Evolutionary conservation across 2,329 filamentous ascomycete species (phyloP).

Genomic region (Aspergillus sp.): DNA sequence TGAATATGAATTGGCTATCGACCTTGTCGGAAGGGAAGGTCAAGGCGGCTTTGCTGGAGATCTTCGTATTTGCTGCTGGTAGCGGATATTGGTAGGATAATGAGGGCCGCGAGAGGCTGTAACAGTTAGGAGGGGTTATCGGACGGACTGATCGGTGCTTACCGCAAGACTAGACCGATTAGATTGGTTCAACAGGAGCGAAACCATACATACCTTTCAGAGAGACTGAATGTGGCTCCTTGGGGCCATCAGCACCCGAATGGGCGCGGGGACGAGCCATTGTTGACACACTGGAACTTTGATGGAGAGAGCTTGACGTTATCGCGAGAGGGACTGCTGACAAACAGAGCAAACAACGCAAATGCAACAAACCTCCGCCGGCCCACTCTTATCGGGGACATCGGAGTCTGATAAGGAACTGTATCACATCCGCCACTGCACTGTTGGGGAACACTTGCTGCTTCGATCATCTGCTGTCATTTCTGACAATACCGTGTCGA

Average conservation of each 20-base stretch:
- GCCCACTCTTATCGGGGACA: background rate
- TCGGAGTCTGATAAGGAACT: background rate
- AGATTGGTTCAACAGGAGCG: constrained; percentile 8
- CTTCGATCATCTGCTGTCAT: too few relatives aligned
- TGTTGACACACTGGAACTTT: background rate
- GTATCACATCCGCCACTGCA: background rate
- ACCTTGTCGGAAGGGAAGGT: constrained; percentile 62
- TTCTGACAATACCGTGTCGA: background rate
- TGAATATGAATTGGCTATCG: constrained; percentile 56
- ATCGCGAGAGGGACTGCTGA: constrained; percentile 3
- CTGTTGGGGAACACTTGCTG: too few relatives aligned
- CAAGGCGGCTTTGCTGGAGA: constrained; percentile 66
- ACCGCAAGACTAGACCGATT: constrained; percentile 41
- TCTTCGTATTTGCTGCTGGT: constrained; percentile 47
- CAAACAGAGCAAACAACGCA: constrained; percentile 27
- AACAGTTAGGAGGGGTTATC: constrained; percentile 15
- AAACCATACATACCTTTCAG: constrained; percentile 59
- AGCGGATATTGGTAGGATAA: constrained; percentile 47
- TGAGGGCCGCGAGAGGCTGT: constrained; percentile 72
- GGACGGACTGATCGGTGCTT: constrained; percentile 17
- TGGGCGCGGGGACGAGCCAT: constrained; percentile 47
- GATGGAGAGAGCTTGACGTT: constrained; percentile 2
- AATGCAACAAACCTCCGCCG: constrained; percentile 28
- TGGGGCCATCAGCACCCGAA: constrained; percentile 48
- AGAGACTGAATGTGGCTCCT: constrained; percentile 77